A percentile compares a stretch with the other conserved stretches of the same genome.
Evolutionary conservation across 805 yeast species (phyloP).

Genomic region (Myxozyma mucilagina): DNA sequence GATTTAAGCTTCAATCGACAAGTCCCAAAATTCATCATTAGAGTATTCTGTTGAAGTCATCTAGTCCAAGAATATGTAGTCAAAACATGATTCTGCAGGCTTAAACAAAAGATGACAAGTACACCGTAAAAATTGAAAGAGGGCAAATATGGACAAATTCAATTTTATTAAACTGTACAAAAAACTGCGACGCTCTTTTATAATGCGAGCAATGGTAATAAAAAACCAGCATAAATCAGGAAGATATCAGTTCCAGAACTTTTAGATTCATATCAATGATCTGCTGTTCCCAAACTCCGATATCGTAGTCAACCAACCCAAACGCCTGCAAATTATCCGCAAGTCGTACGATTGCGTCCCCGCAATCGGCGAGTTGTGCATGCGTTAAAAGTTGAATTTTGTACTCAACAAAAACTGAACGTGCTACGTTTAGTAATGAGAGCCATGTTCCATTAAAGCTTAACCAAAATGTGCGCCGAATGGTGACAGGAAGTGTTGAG

Average conservation of each 20-base stretch:
- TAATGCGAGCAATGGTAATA: too few relatives aligned
- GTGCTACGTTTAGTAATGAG: background rate
- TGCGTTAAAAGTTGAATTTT: background rate
- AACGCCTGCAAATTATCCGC: constrained; percentile 18
- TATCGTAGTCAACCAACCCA: constrained; percentile 30
- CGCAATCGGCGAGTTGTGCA: constrained; percentile 13
- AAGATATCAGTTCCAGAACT: constrained; percentile 1
- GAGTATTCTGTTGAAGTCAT: too few relatives aligned
- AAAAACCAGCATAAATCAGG: background rate
- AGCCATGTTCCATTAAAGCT: constrained; percentile 21
- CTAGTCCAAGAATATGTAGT: too few relatives aligned
- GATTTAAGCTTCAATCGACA: too few relatives aligned
- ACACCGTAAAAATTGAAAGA: too few relatives aligned
- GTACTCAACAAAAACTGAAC: background rate
- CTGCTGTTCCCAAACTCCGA: constrained; percentile 29
- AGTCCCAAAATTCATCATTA: too few relatives aligned
- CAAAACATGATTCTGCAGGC: too few relatives aligned
- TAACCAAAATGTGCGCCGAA: constrained; percentile 19
- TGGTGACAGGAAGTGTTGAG: background rate
- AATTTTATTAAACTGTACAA: too few relatives aligned
- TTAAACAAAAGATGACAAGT: too few relatives aligned
- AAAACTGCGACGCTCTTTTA: too few relatives aligned
- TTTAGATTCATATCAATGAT: constrained; percentile 1
- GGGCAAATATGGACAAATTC: too few relatives aligned
- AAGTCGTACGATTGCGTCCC: constrained; percentile 5